A percentile compares a stretch with the other conserved stretches of the same genome.
Conservation (phyloP, 306 rosid species). For the Fragaria nilgerrensis region DNA sequence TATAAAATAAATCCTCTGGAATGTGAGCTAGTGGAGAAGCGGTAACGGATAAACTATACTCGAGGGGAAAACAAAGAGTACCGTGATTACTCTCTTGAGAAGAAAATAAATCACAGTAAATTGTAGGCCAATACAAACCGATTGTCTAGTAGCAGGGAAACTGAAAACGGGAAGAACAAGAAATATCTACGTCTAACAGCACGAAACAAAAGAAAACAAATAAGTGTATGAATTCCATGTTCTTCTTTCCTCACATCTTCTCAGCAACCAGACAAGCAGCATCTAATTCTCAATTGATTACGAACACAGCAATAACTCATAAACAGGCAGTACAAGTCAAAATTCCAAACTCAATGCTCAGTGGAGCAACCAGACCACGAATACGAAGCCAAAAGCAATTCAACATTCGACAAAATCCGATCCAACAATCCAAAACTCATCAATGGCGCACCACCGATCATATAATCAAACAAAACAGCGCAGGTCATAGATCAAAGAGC, state of each 20-base stretch:
- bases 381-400: constrained; percentile 26
- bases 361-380: constrained; percentile 31
- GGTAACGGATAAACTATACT: too few species aligned
- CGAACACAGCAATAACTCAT: constrained; percentile 9
- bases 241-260: constrained; percentile 1
- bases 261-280: constrained; percentile 22
- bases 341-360: constrained; percentile 29
- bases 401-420: constrained; percentile 28
- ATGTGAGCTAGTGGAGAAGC: constrained; percentile 33
- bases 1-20: constrained; percentile 23
- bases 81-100: too few species aligned
- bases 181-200: background rate
- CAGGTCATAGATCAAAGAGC: constrained; percentile 63
- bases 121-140: background rate
- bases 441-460: constrained; percentile 25
- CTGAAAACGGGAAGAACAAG: background rate
- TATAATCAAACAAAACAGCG: constrained; percentile 27
- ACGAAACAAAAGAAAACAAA: background rate
- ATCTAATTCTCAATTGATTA: constrained; percentile 6
- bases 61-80: too few species aligned
- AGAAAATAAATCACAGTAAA: constrained; percentile 15
- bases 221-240: background rate
- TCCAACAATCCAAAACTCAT: constrained; percentile 18
- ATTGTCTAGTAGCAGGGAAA: background rate
- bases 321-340: constrained; percentile 14